phyloP scores from a whole-genome alignment of 2,329 filamentous ascomycete species.

The Trichocomaceae sp. region DNA sequence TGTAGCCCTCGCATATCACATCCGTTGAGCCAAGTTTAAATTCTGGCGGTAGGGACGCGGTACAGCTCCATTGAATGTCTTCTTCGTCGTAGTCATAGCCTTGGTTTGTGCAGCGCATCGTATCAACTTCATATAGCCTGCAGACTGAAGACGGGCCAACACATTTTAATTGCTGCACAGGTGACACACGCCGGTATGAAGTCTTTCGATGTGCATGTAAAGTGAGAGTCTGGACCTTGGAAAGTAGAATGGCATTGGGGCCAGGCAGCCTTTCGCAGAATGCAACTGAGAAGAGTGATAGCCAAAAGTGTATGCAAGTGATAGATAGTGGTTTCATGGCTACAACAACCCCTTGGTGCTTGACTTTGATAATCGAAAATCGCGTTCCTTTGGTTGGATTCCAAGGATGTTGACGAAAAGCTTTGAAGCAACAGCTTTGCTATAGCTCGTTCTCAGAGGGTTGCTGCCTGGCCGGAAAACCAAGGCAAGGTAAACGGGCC shows the following conservation, averaged over 20 bases:
- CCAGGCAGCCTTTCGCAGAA: conserved; percentile 22
- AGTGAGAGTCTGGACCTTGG: conserved; percentile 69
- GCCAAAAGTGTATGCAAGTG: conserved; percentile 8
- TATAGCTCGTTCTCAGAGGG: neutral
- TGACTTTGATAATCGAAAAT: too few species aligned
- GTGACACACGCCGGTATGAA: conserved; percentile 64
- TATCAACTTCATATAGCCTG: conserved; percentile 65
- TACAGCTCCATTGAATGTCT: conserved; percentile 88
- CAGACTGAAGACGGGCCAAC: conserved; percentile 59
- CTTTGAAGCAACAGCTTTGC: neutral
- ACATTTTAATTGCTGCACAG: conserved; percentile 75
- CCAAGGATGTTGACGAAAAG: neutral
- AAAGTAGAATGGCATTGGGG: conserved; percentile 52
- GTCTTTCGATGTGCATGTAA: conserved; percentile 64
- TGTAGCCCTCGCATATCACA: conserved; percentile 87
- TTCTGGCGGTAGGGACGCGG: conserved; percentile 54
- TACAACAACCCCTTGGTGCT: neutral
- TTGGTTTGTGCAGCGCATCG: conserved; percentile 84
- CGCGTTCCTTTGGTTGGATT: too few species aligned
- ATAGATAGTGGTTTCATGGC: neutral
- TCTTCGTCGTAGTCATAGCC: conserved; percentile 71
- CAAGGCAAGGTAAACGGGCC: neutral
- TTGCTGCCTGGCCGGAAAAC: neutral
- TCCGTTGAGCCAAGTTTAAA: conserved; percentile 78
- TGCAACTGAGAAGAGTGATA: conserved; percentile 15